Evolutionary conservation across 176 grass and related monocot species (phyloP).

Genomic region (Thinopyrum elongatum): DNA sequence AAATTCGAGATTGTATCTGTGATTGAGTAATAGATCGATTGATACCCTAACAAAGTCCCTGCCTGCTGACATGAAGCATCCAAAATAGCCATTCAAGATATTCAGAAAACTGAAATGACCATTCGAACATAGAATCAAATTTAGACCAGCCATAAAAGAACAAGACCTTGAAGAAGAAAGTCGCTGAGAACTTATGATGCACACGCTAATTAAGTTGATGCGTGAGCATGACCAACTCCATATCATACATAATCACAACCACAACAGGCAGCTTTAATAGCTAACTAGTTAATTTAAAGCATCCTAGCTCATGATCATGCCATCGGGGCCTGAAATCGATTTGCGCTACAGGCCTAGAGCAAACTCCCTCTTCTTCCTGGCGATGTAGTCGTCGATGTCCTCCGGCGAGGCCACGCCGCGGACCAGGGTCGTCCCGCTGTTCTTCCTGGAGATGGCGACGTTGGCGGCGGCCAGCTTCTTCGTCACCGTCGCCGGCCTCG

Average conservation of each 20-base stretch:
- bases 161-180: not conserved
- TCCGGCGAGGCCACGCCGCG: not conserved
- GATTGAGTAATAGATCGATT: too few relatives aligned
- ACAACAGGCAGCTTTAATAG: not conserved
- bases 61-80: not conserved
- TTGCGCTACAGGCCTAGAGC: not conserved
- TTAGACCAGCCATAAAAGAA: not conserved
- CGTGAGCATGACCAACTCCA: not conserved
- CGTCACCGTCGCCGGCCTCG: not conserved
- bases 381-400: conserved; percentile 16
- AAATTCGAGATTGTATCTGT: too few relatives aligned
- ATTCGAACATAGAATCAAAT: not conserved
- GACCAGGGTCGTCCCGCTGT: not conserved
- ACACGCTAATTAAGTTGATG: not conserved
- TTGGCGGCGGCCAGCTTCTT: not conserved
- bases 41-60: too few relatives aligned
- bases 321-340: not conserved
- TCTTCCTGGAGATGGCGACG: not conserved
- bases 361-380: not conserved
- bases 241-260: not conserved
- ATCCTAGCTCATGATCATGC: not conserved
- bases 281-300: not conserved
- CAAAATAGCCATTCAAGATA: not conserved
- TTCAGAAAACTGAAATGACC: not conserved
- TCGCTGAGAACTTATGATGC: not conserved